phyloP scores from a whole-genome alignment of 805 yeast species.

The Barnettozyma sp. region DNA sequence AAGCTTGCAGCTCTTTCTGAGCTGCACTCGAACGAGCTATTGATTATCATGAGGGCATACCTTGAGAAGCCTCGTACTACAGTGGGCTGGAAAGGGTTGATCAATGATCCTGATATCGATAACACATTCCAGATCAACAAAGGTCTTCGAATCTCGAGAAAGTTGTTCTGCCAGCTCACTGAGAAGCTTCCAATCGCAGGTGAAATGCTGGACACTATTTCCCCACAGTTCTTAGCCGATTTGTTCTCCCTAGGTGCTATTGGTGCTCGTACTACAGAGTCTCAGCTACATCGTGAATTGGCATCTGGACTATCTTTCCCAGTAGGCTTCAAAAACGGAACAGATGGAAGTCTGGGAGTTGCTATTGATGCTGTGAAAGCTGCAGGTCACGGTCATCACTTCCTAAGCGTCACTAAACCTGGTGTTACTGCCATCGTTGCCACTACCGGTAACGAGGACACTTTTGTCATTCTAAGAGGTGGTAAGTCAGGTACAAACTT shows the following conservation, averaged over 20 bases:
- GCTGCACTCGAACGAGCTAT: slow-evolving; percentile 64
- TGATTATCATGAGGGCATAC: slow-evolving; percentile 94
- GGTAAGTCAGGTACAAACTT: slow-evolving; percentile 91
- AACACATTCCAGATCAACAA: slow-evolving; percentile 90
- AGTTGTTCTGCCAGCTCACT: slow-evolving; percentile 78
- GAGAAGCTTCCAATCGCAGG: slow-evolving; percentile 87
- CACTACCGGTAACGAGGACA: slow-evolving; percentile 86
- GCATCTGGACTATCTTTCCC: slow-evolving; percentile 98
- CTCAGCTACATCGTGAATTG: slow-evolving; percentile 93
- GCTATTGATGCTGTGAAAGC: slow-evolving; percentile 93
- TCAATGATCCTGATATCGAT: slow-evolving; percentile 95
- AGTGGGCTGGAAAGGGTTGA: slow-evolving; percentile 98
- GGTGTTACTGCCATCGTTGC: slow-evolving; percentile 96
- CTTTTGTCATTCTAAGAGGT: slow-evolving; percentile 91
- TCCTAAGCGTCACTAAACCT: slow-evolving; percentile 89
- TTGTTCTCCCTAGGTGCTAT: slow-evolving; percentile 94
- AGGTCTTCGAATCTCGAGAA: slow-evolving; percentile 85
- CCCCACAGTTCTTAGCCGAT: slow-evolving; percentile 92
- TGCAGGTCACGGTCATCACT: slow-evolving; percentile 89
- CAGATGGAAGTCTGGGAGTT: slow-evolving; percentile 92
- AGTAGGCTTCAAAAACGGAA: slow-evolving; percentile 96
- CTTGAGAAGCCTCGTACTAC: slow-evolving; percentile 97
- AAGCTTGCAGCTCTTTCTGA: slow-evolving; percentile 53
- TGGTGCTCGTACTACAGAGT: slow-evolving; percentile 98
- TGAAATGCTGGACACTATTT: slow-evolving; percentile 96